Conservation (phyloP, 345 rosid species). For the Linum usitatissimum region DNA sequence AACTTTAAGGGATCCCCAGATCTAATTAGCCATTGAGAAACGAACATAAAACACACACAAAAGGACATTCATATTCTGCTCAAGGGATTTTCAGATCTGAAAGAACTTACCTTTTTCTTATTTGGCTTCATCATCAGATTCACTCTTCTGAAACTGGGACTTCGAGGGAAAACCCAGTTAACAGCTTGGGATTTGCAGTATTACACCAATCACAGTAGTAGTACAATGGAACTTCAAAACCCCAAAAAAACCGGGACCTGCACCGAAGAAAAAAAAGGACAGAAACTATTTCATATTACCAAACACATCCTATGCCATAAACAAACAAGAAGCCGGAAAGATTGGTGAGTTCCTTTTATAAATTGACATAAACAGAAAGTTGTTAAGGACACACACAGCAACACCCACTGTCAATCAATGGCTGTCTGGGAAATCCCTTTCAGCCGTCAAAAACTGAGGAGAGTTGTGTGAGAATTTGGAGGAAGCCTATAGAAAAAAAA, state of each 20-base stretch:
- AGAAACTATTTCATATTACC: constrained; percentile 6
- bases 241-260: constrained; percentile 11
- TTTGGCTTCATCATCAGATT: constrained; percentile 22
- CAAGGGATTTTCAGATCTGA: constrained; percentile 48
- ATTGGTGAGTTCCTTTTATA: constrained; percentile 9
- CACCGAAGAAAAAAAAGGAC: constrained; percentile 2
- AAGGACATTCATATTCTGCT: too few relatives aligned
- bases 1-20: constrained; percentile 20
- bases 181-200: constrained; percentile 7
- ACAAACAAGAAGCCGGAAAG: constrained; percentile 8
- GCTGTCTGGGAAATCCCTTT: constrained; percentile 1
- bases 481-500: not conserved
- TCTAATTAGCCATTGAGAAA: constrained; percentile 22
- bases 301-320: constrained; percentile 8
- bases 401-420: constrained; percentile 13
- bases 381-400: constrained; percentile 1
- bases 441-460: not conserved
- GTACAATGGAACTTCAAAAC: constrained; percentile 17
- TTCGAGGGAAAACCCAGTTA: constrained; percentile 16
- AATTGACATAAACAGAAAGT: constrained; percentile 16
- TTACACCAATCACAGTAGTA: constrained; percentile 12
- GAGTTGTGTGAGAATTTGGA: not conserved
- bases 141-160: constrained; percentile 10
- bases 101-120: constrained; percentile 30
- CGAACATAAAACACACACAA: constrained; percentile 23